Percentiles rank a stretch among this genome's conserved stretches.
phyloP scores from a whole-genome alignment of 2,329 filamentous ascomycete species.

The Stemphylium lycopersici region DNA sequence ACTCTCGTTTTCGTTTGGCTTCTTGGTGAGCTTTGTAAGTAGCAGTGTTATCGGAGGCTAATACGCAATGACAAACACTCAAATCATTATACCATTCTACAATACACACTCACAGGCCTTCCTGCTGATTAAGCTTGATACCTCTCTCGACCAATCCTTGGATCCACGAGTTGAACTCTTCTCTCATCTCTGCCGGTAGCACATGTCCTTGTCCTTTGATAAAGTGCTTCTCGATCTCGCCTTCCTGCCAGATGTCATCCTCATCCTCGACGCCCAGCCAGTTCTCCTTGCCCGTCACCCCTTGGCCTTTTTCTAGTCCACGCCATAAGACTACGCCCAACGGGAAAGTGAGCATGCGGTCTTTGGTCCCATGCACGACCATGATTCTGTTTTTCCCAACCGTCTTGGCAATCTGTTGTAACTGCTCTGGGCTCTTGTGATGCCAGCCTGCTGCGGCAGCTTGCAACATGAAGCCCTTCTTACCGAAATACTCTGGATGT shows the following conservation, averaged over 20 bases:
- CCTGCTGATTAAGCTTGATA: slow-evolving; percentile 52
- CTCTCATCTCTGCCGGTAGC: slow-evolving; percentile 71
- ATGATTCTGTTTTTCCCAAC: slow-evolving; percentile 77
- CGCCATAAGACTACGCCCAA: slow-evolving; percentile 73
- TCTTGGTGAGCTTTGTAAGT: too few relatives aligned
- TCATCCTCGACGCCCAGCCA: slow-evolving; percentile 44
- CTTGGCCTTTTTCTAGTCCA: slow-evolving; percentile 64
- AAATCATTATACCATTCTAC: too few relatives aligned
- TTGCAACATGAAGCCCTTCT: slow-evolving; percentile 75
- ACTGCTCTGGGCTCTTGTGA: slow-evolving; percentile 70
- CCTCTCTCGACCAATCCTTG: slow-evolving; percentile 63
- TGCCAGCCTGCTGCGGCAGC: slow-evolving; percentile 81
- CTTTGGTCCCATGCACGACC: slow-evolving; percentile 75
- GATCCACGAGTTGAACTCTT: slow-evolving; percentile 71
- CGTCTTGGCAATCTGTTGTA: slow-evolving; percentile 68
- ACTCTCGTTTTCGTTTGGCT: too few relatives aligned
- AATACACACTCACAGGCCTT: slow-evolving; percentile 10
- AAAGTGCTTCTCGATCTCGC: slow-evolving; percentile 61
- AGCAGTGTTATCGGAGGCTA: too few relatives aligned
- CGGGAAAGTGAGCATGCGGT: slow-evolving; percentile 77
- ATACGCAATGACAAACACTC: too few relatives aligned
- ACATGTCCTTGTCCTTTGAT: slow-evolving; percentile 79
- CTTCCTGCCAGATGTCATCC: slow-evolving; percentile 46
- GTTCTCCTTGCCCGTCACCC: slow-evolving; percentile 41
- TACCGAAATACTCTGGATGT: slow-evolving; percentile 65